Evolutionary conservation across 805 yeast species (phyloP), one percentile per base, ranked within the genome.

Genomic region (Danielia reshetovae): DNA sequence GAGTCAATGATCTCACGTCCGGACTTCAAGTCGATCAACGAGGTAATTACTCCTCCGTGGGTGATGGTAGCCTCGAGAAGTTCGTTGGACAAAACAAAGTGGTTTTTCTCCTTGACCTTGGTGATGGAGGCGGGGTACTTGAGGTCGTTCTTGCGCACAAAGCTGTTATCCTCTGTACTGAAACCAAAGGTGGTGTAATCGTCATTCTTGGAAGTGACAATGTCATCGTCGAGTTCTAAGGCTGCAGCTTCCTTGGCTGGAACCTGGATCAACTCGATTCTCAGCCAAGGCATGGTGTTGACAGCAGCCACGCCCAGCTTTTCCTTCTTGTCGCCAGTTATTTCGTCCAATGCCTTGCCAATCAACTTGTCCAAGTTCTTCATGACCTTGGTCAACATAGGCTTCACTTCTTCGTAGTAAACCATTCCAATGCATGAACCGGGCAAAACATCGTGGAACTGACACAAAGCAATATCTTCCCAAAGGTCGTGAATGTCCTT

Each of bases 391-490:
- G 65, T 67, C 48, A 89, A 71, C 75, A 85, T 79, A 21, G 90
- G 89, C 53, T 79, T 75, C 7, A 90, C 97, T 49, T 87, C 88
- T 31, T 75, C 79, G 54, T 93, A 67, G 42, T 67, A 90, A 10
- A 93, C 96, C 79, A 86, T 77, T 43, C 87, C 96, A 51, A 90
- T 90, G 60, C 96, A 86, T 5, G 95, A 82, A 3, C 98, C 98
- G 2, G 98, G 98, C 34, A 93, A 70, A n/a, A 90, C 97, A 64
- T 90, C 98, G 59, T 90, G 98, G 66, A 90, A 90, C 57, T 90
- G 97, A 55, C 96, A 88, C 36, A 93, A 65, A 42, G 88, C 77
- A 14, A 90, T 77, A 57, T 85, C 79, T 56, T 87, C 90, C 98
- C 98, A 90, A 41, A 90, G 58, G 2, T 62, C 70, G 42, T 80